These are phyloP conservation scores for Pythium guiyangense DNA, from an alignment of 352 stramenopile species.

Conservation along the genomic window DNA sequence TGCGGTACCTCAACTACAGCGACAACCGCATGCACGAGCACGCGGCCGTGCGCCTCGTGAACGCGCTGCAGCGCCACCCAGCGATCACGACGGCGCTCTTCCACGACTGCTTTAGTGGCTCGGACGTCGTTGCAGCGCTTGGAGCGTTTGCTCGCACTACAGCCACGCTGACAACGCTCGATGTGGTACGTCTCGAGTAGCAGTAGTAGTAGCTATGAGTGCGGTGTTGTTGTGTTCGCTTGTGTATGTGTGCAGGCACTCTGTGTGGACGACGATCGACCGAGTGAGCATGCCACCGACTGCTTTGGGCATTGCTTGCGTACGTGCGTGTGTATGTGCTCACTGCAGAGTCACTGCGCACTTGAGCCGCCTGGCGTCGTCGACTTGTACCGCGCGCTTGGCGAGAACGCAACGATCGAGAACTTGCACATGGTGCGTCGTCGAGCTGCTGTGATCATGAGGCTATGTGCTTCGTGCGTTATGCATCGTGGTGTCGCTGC, in stretches of 20 bases:
- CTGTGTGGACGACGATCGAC: background rate
- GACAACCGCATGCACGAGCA: constrained; percentile 54
- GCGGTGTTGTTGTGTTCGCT: background rate
- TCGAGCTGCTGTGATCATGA: too few relatives aligned
- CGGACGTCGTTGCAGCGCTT: constrained; percentile 23
- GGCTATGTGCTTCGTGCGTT: too few relatives aligned
- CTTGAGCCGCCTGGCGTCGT: constrained; percentile 55
- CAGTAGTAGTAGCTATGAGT: background rate
- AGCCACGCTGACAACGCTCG: constrained; percentile 33
- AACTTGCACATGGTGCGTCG: constrained; percentile 53
- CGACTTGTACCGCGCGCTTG: too few relatives aligned
- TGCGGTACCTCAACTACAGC: constrained; percentile 48
- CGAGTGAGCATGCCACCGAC: background rate
- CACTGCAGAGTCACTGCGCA: constrained; percentile 48
- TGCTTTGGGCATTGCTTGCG: too few relatives aligned
- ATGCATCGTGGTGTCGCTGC: background rate
- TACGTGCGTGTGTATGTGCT: background rate
- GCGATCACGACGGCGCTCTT: constrained; percentile 49
- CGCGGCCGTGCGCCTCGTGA: constrained; percentile 26
- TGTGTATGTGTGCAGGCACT: background rate
- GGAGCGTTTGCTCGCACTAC: constrained; percentile 25
- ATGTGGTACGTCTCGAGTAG: constrained; percentile 32
- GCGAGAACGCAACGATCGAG: constrained; percentile 41
- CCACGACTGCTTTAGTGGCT: constrained; percentile 46
- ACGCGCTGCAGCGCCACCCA: constrained; percentile 26